A percentile compares a stretch with the other conserved stretches of the same genome.
These are phyloP conservation scores for Furcasterigmium furcatum DNA, from an alignment of 2,329 filamentous ascomycete genomes.

Conservation along the genomic window DNA sequence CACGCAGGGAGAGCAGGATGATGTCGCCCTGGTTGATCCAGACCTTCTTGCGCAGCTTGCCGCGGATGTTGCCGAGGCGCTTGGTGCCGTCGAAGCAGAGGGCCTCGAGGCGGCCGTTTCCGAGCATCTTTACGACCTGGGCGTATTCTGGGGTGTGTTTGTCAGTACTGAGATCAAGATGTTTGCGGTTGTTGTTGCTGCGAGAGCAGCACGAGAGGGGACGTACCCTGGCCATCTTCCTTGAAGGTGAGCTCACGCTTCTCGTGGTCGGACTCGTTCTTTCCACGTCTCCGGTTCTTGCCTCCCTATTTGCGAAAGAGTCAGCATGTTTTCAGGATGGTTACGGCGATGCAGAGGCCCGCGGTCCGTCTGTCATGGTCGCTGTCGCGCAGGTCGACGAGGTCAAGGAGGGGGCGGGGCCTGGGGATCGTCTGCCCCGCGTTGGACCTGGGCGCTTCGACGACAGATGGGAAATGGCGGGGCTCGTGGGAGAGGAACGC, in stretches of 20 bases:
- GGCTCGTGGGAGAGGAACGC: conserved; percentile 1
- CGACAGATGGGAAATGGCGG: conserved; percentile 3
- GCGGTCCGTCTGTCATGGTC: neutral
- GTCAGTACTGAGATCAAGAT: neutral
- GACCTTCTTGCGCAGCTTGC: conserved; percentile 99
- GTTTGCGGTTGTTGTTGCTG: too few relatives aligned
- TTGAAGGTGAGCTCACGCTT: conserved; percentile 99
- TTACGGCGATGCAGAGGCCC: conserved; percentile 8
- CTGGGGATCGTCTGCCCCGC: conserved; percentile 7
- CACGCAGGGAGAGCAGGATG: conserved; percentile 81
- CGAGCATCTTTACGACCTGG: conserved; percentile 93
- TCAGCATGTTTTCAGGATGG: conserved; percentile 19
- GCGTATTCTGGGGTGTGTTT: conserved; percentile 65
- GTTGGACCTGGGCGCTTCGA: neutral
- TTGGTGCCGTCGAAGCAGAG: conserved; percentile 93
- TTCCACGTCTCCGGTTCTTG: conserved; percentile 97
- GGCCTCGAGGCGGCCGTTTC: conserved; percentile 90
- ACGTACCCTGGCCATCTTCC: conserved; percentile 84
- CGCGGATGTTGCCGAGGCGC: conserved; percentile 66
- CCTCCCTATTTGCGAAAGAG: conserved; percentile 64
- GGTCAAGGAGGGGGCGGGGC: conserved; percentile 12
- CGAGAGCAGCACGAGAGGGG: too few relatives aligned
- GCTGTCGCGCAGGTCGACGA: neutral
- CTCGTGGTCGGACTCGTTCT: conserved; percentile 99
- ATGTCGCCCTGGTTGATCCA: conserved; percentile 99